Evolutionary conservation across 176 grass and related monocot genomes (phyloP).

Genomic region (Musa acuminata): DNA sequence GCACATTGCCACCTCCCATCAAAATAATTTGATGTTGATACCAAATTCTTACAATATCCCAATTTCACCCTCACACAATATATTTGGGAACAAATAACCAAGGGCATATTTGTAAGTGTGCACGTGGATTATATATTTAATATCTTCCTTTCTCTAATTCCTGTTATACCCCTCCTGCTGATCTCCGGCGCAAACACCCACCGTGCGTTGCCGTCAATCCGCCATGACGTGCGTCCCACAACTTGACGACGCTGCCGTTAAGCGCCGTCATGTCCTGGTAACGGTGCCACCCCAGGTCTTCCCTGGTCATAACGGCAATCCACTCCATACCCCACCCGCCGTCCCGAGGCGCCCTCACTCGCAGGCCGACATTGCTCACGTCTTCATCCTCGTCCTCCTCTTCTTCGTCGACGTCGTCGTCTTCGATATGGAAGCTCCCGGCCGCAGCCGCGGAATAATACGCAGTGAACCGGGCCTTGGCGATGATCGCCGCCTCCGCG

Average conservation of each 20-base stretch:
- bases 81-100: too few species aligned
- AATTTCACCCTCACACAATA: too few species aligned
- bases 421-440: not conserved
- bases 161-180: not conserved
- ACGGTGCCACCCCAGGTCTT: constrained; percentile 1
- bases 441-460: constrained; percentile 1
- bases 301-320: not conserved
- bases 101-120: too few species aligned
- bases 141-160: not conserved
- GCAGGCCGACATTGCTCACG: not conserved
- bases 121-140: too few species aligned
- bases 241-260: constrained; percentile 15
- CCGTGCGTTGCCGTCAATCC: not conserved
- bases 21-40: too few species aligned
- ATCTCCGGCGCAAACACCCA: not conserved
- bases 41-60: too few species aligned
- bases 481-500: not conserved
- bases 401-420: not conserved
- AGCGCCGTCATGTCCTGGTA: constrained; percentile 19
- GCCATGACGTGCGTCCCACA: not conserved
- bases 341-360: not conserved
- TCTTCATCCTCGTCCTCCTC: not conserved
- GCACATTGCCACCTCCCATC: too few species aligned
- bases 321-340: too few species aligned
- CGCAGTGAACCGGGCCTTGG: constrained; percentile 2